phyloP scores from a whole-genome alignment of 179 eudicot species.

The Nepenthes alata region DNA sequence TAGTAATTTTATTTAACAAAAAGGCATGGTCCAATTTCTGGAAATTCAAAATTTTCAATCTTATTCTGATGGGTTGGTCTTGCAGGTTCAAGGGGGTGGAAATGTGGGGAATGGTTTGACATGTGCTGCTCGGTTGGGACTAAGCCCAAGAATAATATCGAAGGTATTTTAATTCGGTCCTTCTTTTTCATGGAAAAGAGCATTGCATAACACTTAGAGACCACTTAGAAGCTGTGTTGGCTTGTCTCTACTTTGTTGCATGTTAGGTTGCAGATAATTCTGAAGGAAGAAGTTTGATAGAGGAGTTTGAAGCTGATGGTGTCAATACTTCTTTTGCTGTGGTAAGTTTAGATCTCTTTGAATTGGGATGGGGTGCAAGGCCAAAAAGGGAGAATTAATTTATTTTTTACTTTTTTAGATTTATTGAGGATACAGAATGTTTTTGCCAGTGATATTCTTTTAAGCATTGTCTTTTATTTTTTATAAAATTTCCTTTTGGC shows the following conservation, averaged over 20 bases:
- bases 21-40: neutral
- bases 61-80: conserved; percentile 3
- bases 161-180: conserved; percentile 5
- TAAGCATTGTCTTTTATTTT: too few species aligned
- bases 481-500: too few species aligned
- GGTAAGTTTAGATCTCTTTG: conserved; percentile 15
- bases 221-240: neutral
- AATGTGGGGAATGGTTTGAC: conserved; percentile 39
- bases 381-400: too few species aligned
- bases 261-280: conserved; percentile 28
- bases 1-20: neutral
- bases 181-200: neutral
- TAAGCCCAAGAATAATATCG: conserved; percentile 24
- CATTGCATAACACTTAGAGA: neutral
- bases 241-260: conserved; percentile 4
- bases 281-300: conserved; percentile 28
- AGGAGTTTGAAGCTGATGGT: conserved; percentile 32
- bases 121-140: conserved; percentile 34
- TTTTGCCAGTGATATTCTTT: too few species aligned
- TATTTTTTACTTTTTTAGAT: too few species aligned
- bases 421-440: too few species aligned
- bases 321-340: conserved; percentile 29
- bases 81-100: conserved; percentile 38
- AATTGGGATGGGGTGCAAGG: too few species aligned
- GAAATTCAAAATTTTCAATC: neutral